Evolutionary conservation across 1,284 basidiomycete genomes (phyloP).

Genomic region (Porodaedalea pini): DNA sequence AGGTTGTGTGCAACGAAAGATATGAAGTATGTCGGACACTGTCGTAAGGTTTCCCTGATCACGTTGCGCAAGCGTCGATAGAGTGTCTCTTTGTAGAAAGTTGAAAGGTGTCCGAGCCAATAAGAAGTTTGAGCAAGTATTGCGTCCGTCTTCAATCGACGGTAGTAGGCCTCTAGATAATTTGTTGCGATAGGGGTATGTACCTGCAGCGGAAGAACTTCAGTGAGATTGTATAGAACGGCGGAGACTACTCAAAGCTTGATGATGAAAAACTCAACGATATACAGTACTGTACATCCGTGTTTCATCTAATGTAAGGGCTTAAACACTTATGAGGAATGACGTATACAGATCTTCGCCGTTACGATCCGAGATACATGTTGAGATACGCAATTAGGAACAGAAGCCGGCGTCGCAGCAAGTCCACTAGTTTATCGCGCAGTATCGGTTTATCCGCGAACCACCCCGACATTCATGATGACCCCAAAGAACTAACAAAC

Average conservation of each 20-base stretch:
- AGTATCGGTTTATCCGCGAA: neutral
- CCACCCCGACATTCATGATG: neutral
- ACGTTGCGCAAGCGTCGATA: neutral
- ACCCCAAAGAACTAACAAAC: too few species aligned
- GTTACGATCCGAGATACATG: neutral
- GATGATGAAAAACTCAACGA: neutral
- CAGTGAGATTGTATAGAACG: neutral
- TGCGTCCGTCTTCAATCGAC: neutral
- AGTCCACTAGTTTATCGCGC: too few species aligned
- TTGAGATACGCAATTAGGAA: too few species aligned
- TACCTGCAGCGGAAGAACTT: neutral
- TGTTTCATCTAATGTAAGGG: neutral
- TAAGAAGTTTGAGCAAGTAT: neutral
- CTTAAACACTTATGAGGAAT: neutral
- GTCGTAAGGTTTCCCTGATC: neutral
- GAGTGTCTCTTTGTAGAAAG: neutral
- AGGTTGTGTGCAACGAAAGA: neutral
- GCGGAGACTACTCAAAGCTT: neutral
- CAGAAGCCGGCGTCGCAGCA: too few species aligned
- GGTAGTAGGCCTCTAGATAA: neutral
- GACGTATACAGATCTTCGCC: neutral
- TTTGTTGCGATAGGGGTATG: slow-evolving; percentile 2
- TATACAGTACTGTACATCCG: neutral
- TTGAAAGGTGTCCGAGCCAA: neutral
- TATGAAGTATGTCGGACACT: neutral